A percentile compares a stretch with the other conserved stretches of the same genome.
Evolutionary conservation across 2,329 filamentous ascomycete genomes (phyloP).

Genomic region (Diaporthe vexans): DNA sequence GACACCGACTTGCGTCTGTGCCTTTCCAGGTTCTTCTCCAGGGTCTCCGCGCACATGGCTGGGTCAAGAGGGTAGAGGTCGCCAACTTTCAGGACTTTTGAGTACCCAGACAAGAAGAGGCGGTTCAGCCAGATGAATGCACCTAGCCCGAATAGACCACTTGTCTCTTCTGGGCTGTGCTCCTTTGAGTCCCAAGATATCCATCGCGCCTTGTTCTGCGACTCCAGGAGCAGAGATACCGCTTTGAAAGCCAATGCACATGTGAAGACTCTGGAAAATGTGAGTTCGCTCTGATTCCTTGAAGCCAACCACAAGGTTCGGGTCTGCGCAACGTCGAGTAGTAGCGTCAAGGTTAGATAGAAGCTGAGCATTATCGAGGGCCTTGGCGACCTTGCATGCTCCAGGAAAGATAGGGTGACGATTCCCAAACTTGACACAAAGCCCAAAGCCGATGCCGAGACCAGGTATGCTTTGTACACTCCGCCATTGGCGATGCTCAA

Average conservation of each 20-base stretch:
- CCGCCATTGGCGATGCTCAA: constrained; percentile 34
- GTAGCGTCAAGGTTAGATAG: constrained; percentile 57
- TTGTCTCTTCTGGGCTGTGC: constrained; percentile 55
- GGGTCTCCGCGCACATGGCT: constrained; percentile 43
- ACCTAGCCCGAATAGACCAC: constrained; percentile 49
- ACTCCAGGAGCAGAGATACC: constrained; percentile 55
- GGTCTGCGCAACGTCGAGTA: constrained; percentile 59
- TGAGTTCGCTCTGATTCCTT: constrained; percentile 31
- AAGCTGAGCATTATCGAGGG: constrained; percentile 59
- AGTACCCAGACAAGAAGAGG: constrained; percentile 51
- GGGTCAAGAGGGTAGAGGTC: constrained; percentile 51
- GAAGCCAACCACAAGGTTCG: constrained; percentile 58
- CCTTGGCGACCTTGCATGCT: constrained; percentile 51
- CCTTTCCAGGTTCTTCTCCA: constrained; percentile 38
- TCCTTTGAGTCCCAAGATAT: constrained; percentile 53
- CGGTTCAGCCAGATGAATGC: constrained; percentile 51
- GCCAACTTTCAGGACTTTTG: constrained; percentile 48
- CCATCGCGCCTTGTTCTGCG: constrained; percentile 55
- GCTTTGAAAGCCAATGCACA: constrained; percentile 48
- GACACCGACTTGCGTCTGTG: constrained; percentile 31
- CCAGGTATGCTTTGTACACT: constrained; percentile 32
- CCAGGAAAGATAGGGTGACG: constrained; percentile 49
- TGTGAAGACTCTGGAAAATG: constrained; percentile 40
- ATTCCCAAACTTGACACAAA: constrained; percentile 49
- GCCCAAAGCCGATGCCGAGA: constrained; percentile 44